These are phyloP conservation scores for Bolboschoenus planiculmis DNA, from an alignment of 176 grass and related monocot genomes.

Conservation along the genomic window DNA sequence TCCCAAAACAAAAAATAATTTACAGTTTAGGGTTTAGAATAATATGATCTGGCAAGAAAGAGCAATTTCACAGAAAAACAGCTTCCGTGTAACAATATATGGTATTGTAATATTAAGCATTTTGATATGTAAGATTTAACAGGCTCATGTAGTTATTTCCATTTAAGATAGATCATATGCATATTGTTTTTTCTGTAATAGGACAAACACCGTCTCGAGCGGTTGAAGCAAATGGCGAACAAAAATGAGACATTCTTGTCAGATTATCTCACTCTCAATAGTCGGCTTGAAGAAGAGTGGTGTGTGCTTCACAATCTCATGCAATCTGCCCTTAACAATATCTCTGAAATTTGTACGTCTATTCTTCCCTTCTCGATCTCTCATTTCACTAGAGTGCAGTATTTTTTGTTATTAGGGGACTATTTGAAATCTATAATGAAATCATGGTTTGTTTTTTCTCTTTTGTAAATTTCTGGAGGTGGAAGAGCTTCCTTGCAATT, in stretches of 20 bases:
- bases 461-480: constrained; percentile 1
- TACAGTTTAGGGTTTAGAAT: background rate
- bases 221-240: constrained; percentile 47
- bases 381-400: background rate
- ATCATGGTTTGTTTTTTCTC: constrained; percentile 10
- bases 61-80: background rate
- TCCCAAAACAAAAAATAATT: background rate
- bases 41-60: background rate
- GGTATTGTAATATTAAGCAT: background rate
- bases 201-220: constrained; percentile 62
- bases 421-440: background rate
- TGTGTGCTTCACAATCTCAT: constrained; percentile 68
- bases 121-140: background rate
- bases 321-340: constrained; percentile 51
- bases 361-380: background rate
- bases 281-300: constrained; percentile 66
- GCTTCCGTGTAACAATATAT: background rate
- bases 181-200: constrained; percentile 16
- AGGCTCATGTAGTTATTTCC: background rate
- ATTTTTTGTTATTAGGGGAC: background rate
- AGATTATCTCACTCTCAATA: constrained; percentile 30
- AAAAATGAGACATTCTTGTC: constrained; percentile 22
- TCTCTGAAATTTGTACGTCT: constrained; percentile 89
- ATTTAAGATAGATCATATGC: background rate
- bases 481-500: background rate